Conservation (phyloP, 2,329 filamentous ascomycete genomes). For the Myriosclerotinia curreyana region DNA sequence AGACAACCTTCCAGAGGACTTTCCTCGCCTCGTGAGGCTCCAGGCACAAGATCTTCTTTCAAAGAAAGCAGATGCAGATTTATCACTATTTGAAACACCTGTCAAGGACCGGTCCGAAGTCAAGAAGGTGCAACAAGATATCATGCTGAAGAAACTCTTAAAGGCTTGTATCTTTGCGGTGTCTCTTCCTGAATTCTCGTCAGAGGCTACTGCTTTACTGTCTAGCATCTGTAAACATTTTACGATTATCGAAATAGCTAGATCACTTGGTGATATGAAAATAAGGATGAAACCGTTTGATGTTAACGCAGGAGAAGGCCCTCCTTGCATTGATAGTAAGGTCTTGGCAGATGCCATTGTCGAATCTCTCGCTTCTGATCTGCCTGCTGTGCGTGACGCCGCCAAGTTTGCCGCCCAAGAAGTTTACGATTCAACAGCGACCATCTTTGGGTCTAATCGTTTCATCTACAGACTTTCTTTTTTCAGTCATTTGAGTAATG, state of each 20-base stretch:
- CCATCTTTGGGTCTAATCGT: constrained; percentile 73
- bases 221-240: constrained; percentile 85
- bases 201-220: constrained; percentile 72
- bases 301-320: constrained; percentile 80
- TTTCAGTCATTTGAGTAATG: constrained; percentile 77
- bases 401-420: constrained; percentile 75
- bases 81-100: constrained; percentile 68
- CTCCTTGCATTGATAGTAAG: constrained; percentile 80
- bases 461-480: constrained; percentile 75
- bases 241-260: constrained; percentile 82
- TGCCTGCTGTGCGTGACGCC: constrained; percentile 73
- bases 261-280: constrained; percentile 76
- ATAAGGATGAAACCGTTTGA: constrained; percentile 77
- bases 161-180: constrained; percentile 86
- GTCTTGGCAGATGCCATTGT: constrained; percentile 86
- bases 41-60: constrained; percentile 82
- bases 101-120: constrained; percentile 78
- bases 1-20: constrained; percentile 85
- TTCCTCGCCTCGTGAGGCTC: constrained; percentile 77
- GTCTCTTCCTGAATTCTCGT: constrained; percentile 75
- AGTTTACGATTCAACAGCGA: constrained; percentile 71
- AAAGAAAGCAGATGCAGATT: constrained; percentile 67
- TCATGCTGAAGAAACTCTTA: constrained; percentile 77
- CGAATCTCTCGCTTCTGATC: constrained; percentile 84
- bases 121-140: constrained; percentile 84